phyloP scores from a whole-genome alignment of 2,329 filamentous ascomycete genomes.

The Alternaria brassicae region DNA sequence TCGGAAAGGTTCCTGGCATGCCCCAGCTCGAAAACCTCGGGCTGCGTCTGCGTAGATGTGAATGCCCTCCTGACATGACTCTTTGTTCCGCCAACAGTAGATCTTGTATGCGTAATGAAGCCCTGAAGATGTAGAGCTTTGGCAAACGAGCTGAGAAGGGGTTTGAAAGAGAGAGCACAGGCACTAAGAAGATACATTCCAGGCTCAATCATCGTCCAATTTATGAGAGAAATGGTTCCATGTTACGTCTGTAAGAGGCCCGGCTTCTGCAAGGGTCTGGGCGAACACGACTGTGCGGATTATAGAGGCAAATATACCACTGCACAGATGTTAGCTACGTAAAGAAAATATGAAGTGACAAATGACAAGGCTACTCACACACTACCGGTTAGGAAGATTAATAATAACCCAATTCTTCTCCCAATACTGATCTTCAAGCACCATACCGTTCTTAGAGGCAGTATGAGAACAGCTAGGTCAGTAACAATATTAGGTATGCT shows the following conservation, averaged over 20 bases:
- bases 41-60: not conserved
- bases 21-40: constrained; percentile 17
- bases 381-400: constrained; percentile 41
- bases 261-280: constrained; percentile 12
- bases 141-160: constrained; percentile 31
- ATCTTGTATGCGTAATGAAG: constrained; percentile 28
- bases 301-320: constrained; percentile 35
- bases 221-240: constrained; percentile 30
- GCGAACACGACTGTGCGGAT: constrained; percentile 33
- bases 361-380: constrained; percentile 23
- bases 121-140: constrained; percentile 26
- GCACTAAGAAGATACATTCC: constrained; percentile 36
- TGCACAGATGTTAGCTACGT: constrained; percentile 6
- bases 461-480: constrained; percentile 28
- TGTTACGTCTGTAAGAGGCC: constrained; percentile 27
- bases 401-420: constrained; percentile 27
- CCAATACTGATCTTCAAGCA: constrained; percentile 30
- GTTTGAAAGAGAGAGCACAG: constrained; percentile 35
- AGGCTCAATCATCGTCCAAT: constrained; percentile 39
- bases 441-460: constrained; percentile 32
- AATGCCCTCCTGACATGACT: constrained; percentile 4
- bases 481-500: constrained; percentile 40
- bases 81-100: constrained; percentile 6
- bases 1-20: constrained; percentile 15
- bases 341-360: not conserved